Base-by-base conservation (phyloP, 148 eudicot species). In the Beta vulgaris region DNA sequence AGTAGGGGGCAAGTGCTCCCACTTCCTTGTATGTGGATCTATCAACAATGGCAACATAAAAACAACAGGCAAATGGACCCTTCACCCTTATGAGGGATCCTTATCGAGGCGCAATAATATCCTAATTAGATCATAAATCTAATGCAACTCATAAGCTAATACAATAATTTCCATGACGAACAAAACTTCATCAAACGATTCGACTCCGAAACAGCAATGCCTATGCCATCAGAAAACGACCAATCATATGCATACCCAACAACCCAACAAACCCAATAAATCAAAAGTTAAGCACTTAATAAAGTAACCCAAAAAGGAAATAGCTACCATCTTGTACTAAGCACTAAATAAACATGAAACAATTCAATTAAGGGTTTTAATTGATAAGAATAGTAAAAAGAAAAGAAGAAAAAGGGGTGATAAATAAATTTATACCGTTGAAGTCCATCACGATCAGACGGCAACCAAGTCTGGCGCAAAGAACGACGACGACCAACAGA, bases 391-490 rank as follows among this genome's bases (percentile, higher is more conserved):
- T 16, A 49, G 37, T 68, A 32, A 40, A 32, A 71, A 29, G 8
- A 53, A 55, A 21, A 7, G 1, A 25, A 55, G 21, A 28, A 34
- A 29, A n/a, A 57, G n/a, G n/a, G n/a, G n/a, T n/a, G n/a, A n/a
- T n/a, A n/a, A n/a, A n/a, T n/a, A n/a, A n/a, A n/a, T 19, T 21
- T 77, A 87, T 55, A 65, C 98, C 96, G 77, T 81, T 86, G 88
- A 69, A 91, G 98, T 26, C 89, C 95, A 62, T 83, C 82, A 65
- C 53, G 92, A 84, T 90, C 88, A 19, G 96, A 86, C 9, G 98
- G 98, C 83, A 93, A 77, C 98, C 98, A 93, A 71, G 97, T 93
- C 80, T 77, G 76, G 32, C 98, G 80, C 82, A 94, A 81, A 35
- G 96, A 78, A 16, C 82, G 73, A 19, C 98, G 85, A 7, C 98